Evolutionary conservation across 306 rosid genomes (phyloP).

Genomic region (Quercus glauca): DNA sequence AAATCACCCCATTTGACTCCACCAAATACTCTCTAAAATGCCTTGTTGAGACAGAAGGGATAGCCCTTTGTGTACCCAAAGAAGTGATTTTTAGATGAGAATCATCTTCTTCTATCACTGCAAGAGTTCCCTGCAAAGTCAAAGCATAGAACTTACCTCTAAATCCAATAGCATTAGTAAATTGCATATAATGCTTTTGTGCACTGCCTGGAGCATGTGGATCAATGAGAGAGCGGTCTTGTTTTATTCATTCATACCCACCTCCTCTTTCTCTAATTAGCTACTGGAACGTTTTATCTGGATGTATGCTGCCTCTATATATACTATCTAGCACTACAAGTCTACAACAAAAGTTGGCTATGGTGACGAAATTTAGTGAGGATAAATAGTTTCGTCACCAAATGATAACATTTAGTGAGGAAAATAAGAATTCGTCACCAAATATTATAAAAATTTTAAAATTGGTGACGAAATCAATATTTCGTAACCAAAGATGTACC

Average conservation of each 20-base stretch:
- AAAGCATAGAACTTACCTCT: constrained; percentile 7
- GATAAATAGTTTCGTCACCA: too few relatives aligned
- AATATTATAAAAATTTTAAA: too few relatives aligned
- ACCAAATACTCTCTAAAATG: constrained; percentile 23
- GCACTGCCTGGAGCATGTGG: not conserved
- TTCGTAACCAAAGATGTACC: too few relatives aligned
- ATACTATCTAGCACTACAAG: too few relatives aligned
- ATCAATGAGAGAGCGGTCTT: constrained; percentile 16
- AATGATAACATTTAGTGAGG: too few relatives aligned
- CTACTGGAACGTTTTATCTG: not conserved
- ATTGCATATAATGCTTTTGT: constrained; percentile 6
- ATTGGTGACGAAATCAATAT: too few relatives aligned
- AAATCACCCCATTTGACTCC: constrained; percentile 19
- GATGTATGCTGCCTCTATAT: constrained; percentile 1
- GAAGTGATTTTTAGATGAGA: not conserved
- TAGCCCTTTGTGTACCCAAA: constrained; percentile 8
- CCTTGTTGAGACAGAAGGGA: constrained; percentile 16
- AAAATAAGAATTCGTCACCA: too few relatives aligned
- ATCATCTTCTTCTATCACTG: constrained; percentile 7
- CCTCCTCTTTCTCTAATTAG: not conserved
- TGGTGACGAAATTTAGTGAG: too few relatives aligned
- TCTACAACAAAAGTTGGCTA: too few relatives aligned
- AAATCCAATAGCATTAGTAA: constrained; percentile 21
- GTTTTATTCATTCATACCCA: constrained; percentile 17
- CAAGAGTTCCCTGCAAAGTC: constrained; percentile 9